Conservation (phyloP, 2,329 filamentous ascomycete species). For the Xylariaceae sp. region DNA sequence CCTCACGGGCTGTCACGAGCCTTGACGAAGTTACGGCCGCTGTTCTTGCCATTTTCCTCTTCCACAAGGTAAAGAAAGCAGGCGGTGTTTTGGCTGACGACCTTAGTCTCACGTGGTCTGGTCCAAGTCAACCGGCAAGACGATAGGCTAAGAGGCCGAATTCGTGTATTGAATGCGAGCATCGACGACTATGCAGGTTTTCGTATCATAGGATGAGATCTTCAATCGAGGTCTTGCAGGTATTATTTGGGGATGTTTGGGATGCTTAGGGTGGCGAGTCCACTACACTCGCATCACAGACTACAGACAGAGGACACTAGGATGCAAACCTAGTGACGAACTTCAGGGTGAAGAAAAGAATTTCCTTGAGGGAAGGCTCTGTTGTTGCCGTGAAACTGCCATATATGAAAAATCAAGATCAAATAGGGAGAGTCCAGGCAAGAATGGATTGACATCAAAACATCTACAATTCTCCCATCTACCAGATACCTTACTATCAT, state of each 20-base stretch:
- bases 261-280: conserved; percentile 1
- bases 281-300: conserved; percentile 6
- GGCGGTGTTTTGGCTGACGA: conserved; percentile 13
- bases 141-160: conserved; percentile 11
- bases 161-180: conserved; percentile 13
- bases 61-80: conserved; percentile 8
- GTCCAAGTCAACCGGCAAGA: conserved; percentile 1
- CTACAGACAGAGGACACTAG: conserved; percentile 1
- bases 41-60: conserved; percentile 8
- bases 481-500: too few relatives aligned
- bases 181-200: conserved; percentile 7
- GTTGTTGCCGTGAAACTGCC: too few relatives aligned
- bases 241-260: conserved; percentile 9
- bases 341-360: too few relatives aligned
- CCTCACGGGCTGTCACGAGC: conserved; percentile 28
- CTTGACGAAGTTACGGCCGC: conserved; percentile 27
- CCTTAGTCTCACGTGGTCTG: conserved; percentile 2
- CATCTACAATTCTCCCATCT: too few relatives aligned
- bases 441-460: too few relatives aligned
- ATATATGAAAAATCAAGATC: too few relatives aligned
- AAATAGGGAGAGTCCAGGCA: too few relatives aligned
- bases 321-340: too few relatives aligned
- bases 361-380: too few relatives aligned
- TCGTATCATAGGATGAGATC: conserved; percentile 12
- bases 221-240: conserved; percentile 8